Evolutionary conservation across 345 rosid genomes (phyloP).

Genomic region (Excoecaria agallocha): DNA sequence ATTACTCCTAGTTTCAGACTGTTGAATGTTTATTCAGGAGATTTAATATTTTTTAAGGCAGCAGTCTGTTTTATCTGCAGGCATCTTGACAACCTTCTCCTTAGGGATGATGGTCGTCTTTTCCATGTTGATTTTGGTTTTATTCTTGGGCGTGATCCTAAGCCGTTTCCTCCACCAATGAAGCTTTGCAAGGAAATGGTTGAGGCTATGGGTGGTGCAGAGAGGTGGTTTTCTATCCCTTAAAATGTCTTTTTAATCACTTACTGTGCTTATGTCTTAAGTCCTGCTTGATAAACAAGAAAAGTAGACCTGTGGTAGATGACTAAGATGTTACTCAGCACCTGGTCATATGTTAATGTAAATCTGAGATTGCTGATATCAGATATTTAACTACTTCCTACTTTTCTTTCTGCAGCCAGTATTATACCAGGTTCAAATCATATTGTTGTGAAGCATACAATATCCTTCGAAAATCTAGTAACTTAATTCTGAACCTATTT

Average conservation of each 20-base stretch:
- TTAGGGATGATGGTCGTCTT: constrained; percentile 90
- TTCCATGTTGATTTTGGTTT: constrained; percentile 98
- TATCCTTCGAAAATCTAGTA: constrained; percentile 97
- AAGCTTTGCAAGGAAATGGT: constrained; percentile 99
- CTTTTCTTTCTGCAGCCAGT: constrained; percentile 61
- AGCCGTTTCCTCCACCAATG: constrained; percentile 99
- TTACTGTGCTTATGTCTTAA: not conserved
- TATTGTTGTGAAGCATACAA: constrained; percentile 99
- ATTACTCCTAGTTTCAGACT: not conserved
- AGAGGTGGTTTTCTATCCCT: constrained; percentile 48
- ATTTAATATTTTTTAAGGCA: constrained; percentile 4
- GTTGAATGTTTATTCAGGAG: constrained; percentile 5
- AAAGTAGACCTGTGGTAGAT: not conserved
- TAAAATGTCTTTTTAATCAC: not conserved
- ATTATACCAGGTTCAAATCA: constrained; percentile 92
- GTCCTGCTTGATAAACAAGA: not conserved
- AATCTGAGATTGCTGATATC: not conserved
- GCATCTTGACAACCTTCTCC: constrained; percentile 96
- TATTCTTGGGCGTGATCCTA: constrained; percentile 97
- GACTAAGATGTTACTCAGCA: not conserved
- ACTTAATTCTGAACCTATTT: constrained; percentile 88
- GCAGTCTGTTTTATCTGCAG: constrained; percentile 36
- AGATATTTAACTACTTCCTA: constrained; percentile 2
- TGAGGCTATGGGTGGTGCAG: constrained; percentile 99
- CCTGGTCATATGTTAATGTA: not conserved